Conservation (phyloP, 2,329 filamentous ascomycete genomes). For the Ramularia endophylla region DNA sequence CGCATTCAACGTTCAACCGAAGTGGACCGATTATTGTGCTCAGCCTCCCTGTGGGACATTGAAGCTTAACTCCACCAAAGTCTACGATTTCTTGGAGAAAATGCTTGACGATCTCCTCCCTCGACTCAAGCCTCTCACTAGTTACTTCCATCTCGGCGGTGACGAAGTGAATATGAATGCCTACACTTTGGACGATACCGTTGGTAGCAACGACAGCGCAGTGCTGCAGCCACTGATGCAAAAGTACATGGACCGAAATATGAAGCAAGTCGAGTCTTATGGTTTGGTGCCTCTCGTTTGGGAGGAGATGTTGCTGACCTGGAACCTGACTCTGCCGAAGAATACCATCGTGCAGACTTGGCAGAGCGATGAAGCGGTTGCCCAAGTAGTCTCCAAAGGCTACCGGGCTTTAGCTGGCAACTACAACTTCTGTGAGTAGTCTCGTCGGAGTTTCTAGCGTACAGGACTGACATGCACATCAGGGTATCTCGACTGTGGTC, state of each 20-base stretch:
- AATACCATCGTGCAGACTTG: conserved; percentile 76
- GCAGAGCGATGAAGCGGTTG: conserved; percentile 59
- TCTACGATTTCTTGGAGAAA: conserved; percentile 64
- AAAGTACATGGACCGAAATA: conserved; percentile 65
- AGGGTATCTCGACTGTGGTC: conserved; percentile 66
- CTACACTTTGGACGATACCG: conserved; percentile 66
- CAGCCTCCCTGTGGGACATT: conserved; percentile 58
- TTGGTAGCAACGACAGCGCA: conserved; percentile 57
- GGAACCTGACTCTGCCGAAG: conserved; percentile 66
- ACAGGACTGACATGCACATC: too few relatives aligned
- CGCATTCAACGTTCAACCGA: conserved; percentile 50
- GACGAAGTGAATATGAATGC: conserved; percentile 78
- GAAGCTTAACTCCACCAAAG: conserved; percentile 66
- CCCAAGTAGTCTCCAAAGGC: conserved; percentile 55
- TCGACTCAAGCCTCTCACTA: conserved; percentile 60
- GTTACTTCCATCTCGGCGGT: conserved; percentile 80
- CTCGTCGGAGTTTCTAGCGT: conserved; percentile 57
- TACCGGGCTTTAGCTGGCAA: conserved; percentile 69
- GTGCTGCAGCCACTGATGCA: conserved; percentile 72
- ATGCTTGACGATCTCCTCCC: conserved; percentile 74
- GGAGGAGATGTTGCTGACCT: conserved; percentile 79
- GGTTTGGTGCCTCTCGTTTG: conserved; percentile 72
- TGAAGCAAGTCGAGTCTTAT: conserved; percentile 53
- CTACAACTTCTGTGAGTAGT: conserved; percentile 60
- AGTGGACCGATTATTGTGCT: conserved; percentile 48